Evolutionary conservation across 305 asterid genomes (phyloP), one percentile per base, ranked within the genome.

Genomic region (Salvia sclarea): DNA sequence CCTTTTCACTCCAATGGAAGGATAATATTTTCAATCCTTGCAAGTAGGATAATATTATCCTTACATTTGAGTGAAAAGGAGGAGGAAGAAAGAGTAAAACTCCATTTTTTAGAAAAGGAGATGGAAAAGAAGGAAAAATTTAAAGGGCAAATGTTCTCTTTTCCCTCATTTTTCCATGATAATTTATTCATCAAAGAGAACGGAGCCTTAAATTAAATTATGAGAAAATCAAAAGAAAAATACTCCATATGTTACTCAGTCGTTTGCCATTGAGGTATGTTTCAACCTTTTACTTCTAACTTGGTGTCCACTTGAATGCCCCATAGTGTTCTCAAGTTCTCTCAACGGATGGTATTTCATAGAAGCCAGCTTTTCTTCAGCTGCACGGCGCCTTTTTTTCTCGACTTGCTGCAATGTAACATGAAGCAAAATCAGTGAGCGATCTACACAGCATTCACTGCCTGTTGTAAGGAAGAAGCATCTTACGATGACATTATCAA

Each of bases 291-390:
- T 88, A 41, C 71, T 81, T 76, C 77, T 80, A 35, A 37, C 65
- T 70, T 69, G 78, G 56, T 56, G 44, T 72, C 73, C 82, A 37
- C 67, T 71, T 6, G 41, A 61, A 48, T 60, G 71, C 64, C 57
- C 28, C 35, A 50, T 60, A 30, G 76, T 67, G 71, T 72, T 38
- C 33, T 64, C 69, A 69, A 57, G 70, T 47, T 76, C 84, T 38
- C 64, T 85, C 78, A 93, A 37, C 7, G 98, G 98, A 67, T 93
- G 95, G 83, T 90, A 93, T 47, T 84, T 79, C 71, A 78, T 78
- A 0, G 92, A 90, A 71, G 75, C 95, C 79, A 93, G 73, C 72
- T 81, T 75, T 47, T 85, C 88, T 76, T 82, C 65, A 25, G 94
- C 86, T 69, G 64, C 85, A 6, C 72, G 76, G 64, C 85, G 84